Evolutionary conservation across 2,329 filamentous ascomycete genomes (phyloP), one percentile per base, ranked within the genome.

Genomic region (Mycosphaerelloides madeirae): DNA sequence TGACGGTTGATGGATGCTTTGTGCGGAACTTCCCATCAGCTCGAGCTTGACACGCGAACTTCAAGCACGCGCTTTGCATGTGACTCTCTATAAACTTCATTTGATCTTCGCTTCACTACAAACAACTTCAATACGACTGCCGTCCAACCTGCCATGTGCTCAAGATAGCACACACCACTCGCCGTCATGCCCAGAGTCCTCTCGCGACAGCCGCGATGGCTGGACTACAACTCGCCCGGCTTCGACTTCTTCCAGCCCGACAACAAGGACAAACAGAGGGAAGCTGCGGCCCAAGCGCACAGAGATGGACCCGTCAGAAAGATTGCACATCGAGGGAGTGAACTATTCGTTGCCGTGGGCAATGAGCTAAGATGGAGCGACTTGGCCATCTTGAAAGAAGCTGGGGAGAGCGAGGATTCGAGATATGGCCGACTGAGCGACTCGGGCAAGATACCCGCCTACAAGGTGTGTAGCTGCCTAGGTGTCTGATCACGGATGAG

Each of bases 341-440:
- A 98, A 60, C 73, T 97, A 8, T 97, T 97, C 63, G 82, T 88
- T 11, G 90, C 89, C 15, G 83, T 85, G 31, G 90, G 90, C 38
- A 90, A 85, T 57, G 87, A 97, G 66, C 85, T 98, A 49, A 79
- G 90, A 65, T 98, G 93, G 89, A 84, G 86, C 8, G 87, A 95
- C 67, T 70, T 98, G 43, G 80, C 81, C 40, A 80, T 83, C 47
- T 66, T 97, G 60, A 95, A 94, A 70, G 85, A 80, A 13, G 54
- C 50, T 15, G 55, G 51, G 3, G 50, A 56, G 31, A 46, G 33
- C 3, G 35, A 35, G 9, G 43, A 46, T 34, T 36, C 45, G 33
- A 36, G 49, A 39, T 31, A 46, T 38, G 48, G 38, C 29, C 31
- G 29, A 49, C 44, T 37, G 15, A 41, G 36, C 4, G 32, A 28